Conservation (phyloP, 164 flowering plant species). For the Litsea cubeba region DNA sequence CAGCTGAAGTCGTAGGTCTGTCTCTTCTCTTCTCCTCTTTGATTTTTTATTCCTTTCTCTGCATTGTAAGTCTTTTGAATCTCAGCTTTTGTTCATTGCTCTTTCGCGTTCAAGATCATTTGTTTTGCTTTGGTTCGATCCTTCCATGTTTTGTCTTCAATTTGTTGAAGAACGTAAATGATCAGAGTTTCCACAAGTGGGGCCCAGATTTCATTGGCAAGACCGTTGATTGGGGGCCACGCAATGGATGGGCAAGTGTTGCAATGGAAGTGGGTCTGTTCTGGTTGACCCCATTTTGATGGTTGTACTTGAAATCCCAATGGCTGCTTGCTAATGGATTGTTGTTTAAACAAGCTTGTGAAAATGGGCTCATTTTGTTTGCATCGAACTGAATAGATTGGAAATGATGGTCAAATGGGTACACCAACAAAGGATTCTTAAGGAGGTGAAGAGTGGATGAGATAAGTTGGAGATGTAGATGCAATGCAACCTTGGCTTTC, state of each 20-base stretch:
- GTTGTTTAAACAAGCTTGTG: background rate
- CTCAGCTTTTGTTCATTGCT: background rate
- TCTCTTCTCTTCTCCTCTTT: constrained; percentile 1
- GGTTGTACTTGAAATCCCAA: background rate
- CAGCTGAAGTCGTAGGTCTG: constrained; percentile 69
- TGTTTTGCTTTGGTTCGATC: background rate
- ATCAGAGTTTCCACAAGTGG: background rate
- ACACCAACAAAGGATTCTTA: background rate
- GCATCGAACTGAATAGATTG: background rate
- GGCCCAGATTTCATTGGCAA: background rate
- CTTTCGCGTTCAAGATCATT: background rate
- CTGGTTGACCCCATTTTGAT: background rate
- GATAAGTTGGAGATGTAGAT: too few relatives aligned
- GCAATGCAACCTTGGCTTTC: too few relatives aligned
- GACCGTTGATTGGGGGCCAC: background rate
- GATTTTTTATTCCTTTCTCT: background rate
- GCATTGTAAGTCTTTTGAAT: background rate
- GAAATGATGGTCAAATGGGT: background rate
- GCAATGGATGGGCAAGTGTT: background rate
- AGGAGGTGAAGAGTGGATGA: too few relatives aligned
- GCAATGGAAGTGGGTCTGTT: background rate
- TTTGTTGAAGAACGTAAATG: background rate
- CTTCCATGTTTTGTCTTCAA: background rate
- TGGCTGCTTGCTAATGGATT: too few relatives aligned
- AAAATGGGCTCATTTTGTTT: background rate